These are phyloP conservation scores for Hemileccinum impolitum DNA, from an alignment of 768 basidiomycete species.

Conservation along the genomic window DNA sequence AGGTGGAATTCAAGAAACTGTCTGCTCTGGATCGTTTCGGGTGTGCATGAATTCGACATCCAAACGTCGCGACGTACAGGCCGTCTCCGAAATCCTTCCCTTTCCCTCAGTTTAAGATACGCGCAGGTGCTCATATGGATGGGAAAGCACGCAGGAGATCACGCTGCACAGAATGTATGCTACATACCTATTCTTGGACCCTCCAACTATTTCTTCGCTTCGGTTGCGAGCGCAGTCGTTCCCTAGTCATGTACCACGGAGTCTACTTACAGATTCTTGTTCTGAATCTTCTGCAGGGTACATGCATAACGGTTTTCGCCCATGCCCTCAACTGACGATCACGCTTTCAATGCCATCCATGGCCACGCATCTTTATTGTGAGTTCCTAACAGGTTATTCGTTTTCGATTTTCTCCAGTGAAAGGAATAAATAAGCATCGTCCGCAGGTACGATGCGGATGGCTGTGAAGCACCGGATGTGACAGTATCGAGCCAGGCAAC, in stretches of 20 bases:
- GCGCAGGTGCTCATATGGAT: no score
- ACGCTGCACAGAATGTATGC: no score
- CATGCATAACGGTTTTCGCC: not conserved
- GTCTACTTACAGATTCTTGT: no score
- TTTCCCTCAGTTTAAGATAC: no score
- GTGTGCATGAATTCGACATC: constrained; percentile 14
- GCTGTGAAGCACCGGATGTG: constrained; percentile 15
- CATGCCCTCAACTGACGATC: no score
- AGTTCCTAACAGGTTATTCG: not conserved
- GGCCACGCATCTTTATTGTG: no score
- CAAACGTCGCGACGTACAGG: no score
- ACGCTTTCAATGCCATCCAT: not conserved
- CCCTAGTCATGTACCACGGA: constrained; percentile 49
- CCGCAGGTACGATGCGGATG: constrained; percentile 7
- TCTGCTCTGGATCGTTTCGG: constrained; percentile 38
- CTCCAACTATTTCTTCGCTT: constrained; percentile 9
- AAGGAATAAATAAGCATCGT: constrained; percentile 23
- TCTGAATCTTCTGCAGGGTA: no score
- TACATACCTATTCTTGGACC: no score
- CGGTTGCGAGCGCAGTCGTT: constrained; percentile 33
- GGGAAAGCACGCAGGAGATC: no score
- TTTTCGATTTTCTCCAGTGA: constrained; percentile 3
- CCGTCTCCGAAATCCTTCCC: no score
- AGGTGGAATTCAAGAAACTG: no score
- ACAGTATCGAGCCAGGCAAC: constrained; percentile 1